Base-by-base conservation (phyloP, 805 yeast genomes). In the Ogataea corticis region DNA sequence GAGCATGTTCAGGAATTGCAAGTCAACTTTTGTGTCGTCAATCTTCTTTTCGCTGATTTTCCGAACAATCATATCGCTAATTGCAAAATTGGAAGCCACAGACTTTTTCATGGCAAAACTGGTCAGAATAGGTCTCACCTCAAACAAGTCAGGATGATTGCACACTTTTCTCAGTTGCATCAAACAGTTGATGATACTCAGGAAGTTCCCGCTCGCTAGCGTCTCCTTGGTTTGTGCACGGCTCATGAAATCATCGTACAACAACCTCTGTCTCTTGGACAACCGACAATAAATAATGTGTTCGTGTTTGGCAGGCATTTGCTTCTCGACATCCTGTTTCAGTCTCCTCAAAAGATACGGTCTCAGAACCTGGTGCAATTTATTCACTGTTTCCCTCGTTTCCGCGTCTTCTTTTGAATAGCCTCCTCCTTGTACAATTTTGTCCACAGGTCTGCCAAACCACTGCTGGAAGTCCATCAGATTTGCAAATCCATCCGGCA, bases 361-460 rank as follows among this genome's bases (percentile, higher is more conserved):
- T 52, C 99, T 79, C 54, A 94, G 70, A 16, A 94, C 96, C 63
- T 89, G 96, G 67, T 94, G 99, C 44, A 94, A 73, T 59, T 95
- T 86, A 11, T 87, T 72, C 25, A 94, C 96, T 0, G 97, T 91
- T 50, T 82, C 80, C 49, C 79, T 79, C 0, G 98, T 89, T 58
- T 94, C 98, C 55, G 83, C 78, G 53, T 80, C 87, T n/a, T 68
- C 72, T 12, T 67, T 71, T 4, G 59, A 48, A 33, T 54, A 51
- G 10, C 73, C 69, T 25, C 85, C 87, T 46, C 81, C 85, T 64
- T 94, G 97, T 43, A 94, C 82, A 49, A 94, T 81, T 54, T 81
- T 86, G 63, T 94, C 98, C 3, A 94, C 97, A 0, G 99, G 99
- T 49, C 83, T 80, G n/a, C 97, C 96, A 66, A 94, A 94, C 99